Percentiles rank a stretch among this genome's conserved stretches.
Conservation (phyloP, 352 stramenopile species). For the Phytophthora foliorum region DNA sequence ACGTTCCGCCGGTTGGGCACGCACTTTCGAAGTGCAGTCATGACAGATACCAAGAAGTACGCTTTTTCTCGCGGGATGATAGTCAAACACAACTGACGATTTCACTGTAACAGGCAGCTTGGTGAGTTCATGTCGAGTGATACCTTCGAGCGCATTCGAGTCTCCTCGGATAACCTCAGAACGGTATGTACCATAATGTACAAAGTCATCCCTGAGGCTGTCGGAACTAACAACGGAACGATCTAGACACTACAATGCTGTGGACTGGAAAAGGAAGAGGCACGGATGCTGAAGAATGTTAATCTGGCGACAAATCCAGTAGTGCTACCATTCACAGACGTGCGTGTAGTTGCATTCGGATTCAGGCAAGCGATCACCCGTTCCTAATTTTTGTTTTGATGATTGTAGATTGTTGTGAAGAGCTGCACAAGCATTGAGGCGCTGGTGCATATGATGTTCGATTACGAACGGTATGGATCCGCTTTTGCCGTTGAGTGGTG, state of each 20-base stretch:
- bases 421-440: conserved; percentile 71
- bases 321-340: conserved; percentile 73
- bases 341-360: conserved; percentile 13
- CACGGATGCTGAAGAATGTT: conserved; percentile 67
- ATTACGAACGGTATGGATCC: conserved; percentile 65
- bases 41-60: conserved; percentile 74
- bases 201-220: not conserved
- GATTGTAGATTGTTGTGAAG: conserved; percentile 60
- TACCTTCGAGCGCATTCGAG: conserved; percentile 72
- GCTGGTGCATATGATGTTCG: conserved; percentile 82
- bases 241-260: conserved; percentile 57
- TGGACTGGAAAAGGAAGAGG: conserved; percentile 63
- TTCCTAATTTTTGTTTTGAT: not conserved
- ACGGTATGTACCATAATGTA: conserved; percentile 32
- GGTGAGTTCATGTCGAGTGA: conserved; percentile 71
- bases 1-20: conserved; percentile 69
- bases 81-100: not conserved
- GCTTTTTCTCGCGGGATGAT: not conserved
- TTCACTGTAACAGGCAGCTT: conserved; percentile 53
- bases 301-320: conserved; percentile 55
- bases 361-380: not conserved
- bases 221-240: not conserved
- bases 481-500: not conserved
- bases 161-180: conserved; percentile 53
- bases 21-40: conserved; percentile 69